These are phyloP conservation scores for Apiospora pterosperma DNA, from an alignment of 2,329 filamentous ascomycete genomes.

Conservation along the genomic window DNA sequence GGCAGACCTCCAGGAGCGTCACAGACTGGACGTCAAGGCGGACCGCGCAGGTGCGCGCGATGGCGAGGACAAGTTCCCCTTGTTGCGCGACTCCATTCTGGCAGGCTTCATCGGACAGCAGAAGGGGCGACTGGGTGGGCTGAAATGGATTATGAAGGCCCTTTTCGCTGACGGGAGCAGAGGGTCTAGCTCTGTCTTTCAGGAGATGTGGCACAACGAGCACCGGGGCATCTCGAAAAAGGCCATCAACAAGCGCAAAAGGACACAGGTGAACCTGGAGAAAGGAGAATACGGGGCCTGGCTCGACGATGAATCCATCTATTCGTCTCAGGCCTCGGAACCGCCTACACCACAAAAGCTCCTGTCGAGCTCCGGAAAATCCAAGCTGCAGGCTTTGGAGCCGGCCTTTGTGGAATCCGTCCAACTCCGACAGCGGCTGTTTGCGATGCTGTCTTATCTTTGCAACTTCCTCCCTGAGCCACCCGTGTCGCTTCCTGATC, in stretches of 20 bases:
- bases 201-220: constrained; percentile 67
- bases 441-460: constrained; percentile 52
- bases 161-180: constrained; percentile 63
- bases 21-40: constrained; percentile 42
- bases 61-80: constrained; percentile 24
- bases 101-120: constrained; percentile 52
- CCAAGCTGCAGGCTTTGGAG: constrained; percentile 33
- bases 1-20: constrained; percentile 61
- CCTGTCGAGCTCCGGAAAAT: constrained; percentile 18
- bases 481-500: constrained; percentile 41
- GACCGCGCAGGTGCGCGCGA: constrained; percentile 13
- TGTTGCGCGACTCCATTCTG: constrained; percentile 55
- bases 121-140: constrained; percentile 36
- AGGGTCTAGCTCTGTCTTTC: constrained; percentile 52
- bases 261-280: constrained; percentile 51
- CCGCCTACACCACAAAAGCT: constrained; percentile 41
- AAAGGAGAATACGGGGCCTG: constrained; percentile 61
- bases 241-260: constrained; percentile 46
- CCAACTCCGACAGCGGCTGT: constrained; percentile 58
- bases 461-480: constrained; percentile 42
- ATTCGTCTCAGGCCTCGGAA: constrained; percentile 44
- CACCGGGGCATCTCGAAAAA: constrained; percentile 42
- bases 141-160: constrained; percentile 59
- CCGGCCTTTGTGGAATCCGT: constrained; percentile 51
- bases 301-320: constrained; percentile 48